Evolutionary conservation across 1,284 basidiomycete species (phyloP).

Genomic region (Porogramme epimiltina): DNA sequence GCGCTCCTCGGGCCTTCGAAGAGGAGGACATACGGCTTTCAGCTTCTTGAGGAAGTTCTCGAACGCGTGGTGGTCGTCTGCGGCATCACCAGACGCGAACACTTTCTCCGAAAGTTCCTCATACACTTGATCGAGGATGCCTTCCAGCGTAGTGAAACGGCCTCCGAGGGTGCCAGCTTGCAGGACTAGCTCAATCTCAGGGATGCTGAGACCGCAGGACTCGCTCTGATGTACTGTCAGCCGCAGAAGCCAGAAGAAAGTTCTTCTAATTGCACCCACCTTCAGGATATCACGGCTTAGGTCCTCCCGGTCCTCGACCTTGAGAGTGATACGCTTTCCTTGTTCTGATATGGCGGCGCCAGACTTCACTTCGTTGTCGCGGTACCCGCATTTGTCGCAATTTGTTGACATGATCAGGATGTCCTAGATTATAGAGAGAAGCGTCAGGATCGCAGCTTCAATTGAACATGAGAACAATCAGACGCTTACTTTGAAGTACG

Average conservation of each 20-base stretch:
- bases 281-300: constrained; percentile 94
- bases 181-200: constrained; percentile 93
- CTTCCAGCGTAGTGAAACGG: constrained; percentile 98
- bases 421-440: constrained; percentile 54
- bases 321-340: constrained; percentile 88
- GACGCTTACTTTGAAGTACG: constrained; percentile 87
- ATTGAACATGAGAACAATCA: background rate
- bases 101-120: constrained; percentile 94
- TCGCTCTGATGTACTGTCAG: constrained; percentile 66
- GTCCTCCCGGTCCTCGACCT: constrained; percentile 93
- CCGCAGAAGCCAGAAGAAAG: background rate
- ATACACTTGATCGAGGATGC: constrained; percentile 92
- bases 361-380: constrained; percentile 98
- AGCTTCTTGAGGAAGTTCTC: constrained; percentile 79
- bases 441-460: too few relatives aligned
- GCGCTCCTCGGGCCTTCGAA: background rate
- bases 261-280: constrained; percentile 40
- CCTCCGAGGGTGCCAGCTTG: constrained; percentile 95
- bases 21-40: constrained; percentile 60
- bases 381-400: constrained; percentile 92
- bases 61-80: constrained; percentile 53
- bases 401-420: constrained; percentile 99
- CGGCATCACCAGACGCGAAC: constrained; percentile 80
- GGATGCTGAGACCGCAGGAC: constrained; percentile 88
- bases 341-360: constrained; percentile 85